Evolutionary conservation across 176 grass and related monocot species (phyloP).

Genomic region (Paspalum vaginatum): DNA sequence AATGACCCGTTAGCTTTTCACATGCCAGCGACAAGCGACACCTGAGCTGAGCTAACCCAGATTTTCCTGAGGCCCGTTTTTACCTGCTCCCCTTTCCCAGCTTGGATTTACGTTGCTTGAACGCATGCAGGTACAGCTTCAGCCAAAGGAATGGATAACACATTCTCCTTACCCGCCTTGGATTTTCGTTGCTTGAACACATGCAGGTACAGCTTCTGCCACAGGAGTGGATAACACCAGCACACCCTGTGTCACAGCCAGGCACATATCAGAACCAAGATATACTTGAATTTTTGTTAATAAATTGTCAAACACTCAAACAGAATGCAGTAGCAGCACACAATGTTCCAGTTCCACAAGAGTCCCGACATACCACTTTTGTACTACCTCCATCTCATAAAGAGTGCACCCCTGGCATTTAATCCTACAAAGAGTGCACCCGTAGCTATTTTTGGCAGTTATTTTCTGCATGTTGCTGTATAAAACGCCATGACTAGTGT

Average conservation of each 20-base stretch:
- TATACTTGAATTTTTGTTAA: neutral
- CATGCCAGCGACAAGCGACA: neutral
- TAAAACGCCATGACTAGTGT: too few relatives aligned
- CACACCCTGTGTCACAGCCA: slow-evolving; percentile 49
- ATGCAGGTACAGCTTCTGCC: too few relatives aligned
- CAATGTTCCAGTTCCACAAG: neutral
- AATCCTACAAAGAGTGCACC: too few relatives aligned
- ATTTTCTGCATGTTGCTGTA: too few relatives aligned
- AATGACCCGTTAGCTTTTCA: neutral
- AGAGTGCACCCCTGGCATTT: too few relatives aligned
- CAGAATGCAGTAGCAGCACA: neutral
- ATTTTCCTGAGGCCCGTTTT: slow-evolving; percentile 59
- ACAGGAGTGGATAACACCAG: too few relatives aligned
- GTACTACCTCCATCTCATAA: too few relatives aligned
- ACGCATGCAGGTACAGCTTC: slow-evolving; percentile 86
- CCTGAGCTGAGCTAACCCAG: neutral
- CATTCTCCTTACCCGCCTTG: too few relatives aligned
- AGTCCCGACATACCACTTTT: slow-evolving; percentile 49
- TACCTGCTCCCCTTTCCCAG: slow-evolving; percentile 54
- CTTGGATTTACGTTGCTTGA: slow-evolving; percentile 85
- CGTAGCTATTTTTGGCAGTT: too few relatives aligned
- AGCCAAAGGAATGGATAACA: slow-evolving; percentile 86
- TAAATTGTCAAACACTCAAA: neutral
- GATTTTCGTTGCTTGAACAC: too few relatives aligned
- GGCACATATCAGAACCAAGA: slow-evolving; percentile 8